phyloP scores from a whole-genome alignment of 306 rosid species.

The Prunus mume region DNA sequence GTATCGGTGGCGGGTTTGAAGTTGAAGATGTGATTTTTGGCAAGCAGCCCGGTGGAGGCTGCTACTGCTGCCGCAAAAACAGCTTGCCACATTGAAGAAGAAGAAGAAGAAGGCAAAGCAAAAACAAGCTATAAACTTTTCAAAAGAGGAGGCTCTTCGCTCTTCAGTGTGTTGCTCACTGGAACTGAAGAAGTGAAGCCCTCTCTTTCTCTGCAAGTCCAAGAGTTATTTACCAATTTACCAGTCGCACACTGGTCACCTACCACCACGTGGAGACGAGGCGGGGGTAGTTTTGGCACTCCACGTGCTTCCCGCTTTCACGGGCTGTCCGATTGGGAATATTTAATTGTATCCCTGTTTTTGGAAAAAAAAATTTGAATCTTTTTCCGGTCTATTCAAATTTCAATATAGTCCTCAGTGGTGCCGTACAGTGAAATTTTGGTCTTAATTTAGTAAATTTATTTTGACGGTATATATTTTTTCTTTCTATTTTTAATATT shows the following conservation, averaged over 20 bases:
- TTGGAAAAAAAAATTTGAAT: background rate
- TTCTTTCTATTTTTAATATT: no score
- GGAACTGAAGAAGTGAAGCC: conserved; percentile 2
- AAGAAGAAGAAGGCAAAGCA: background rate
- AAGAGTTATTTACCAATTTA: background rate
- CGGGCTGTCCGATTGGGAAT: background rate
- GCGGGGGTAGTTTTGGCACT: background rate
- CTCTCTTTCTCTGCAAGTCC: background rate
- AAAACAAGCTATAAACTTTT: background rate
- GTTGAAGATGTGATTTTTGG: conserved; percentile 43
- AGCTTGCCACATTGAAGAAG: conserved; percentile 56
- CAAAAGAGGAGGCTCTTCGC: background rate
- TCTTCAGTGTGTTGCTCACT: background rate
- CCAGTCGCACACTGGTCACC: background rate
- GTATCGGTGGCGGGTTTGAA: background rate
- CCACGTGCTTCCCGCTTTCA: conserved; percentile 56
- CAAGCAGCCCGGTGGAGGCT: conserved; percentile 61
- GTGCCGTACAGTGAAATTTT: no score
- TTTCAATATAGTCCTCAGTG: background rate
- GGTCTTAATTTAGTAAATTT: background rate
- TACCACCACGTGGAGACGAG: background rate
- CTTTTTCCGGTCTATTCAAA: background rate
- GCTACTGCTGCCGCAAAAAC: conserved; percentile 61
- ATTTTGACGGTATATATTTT: no score
- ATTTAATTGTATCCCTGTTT: background rate